A percentile compares a stretch with the other conserved stretches of the same genome.
Conservation (phyloP, 192 early-diverging fungal species). For the Chytriomyces sp. region DNA sequence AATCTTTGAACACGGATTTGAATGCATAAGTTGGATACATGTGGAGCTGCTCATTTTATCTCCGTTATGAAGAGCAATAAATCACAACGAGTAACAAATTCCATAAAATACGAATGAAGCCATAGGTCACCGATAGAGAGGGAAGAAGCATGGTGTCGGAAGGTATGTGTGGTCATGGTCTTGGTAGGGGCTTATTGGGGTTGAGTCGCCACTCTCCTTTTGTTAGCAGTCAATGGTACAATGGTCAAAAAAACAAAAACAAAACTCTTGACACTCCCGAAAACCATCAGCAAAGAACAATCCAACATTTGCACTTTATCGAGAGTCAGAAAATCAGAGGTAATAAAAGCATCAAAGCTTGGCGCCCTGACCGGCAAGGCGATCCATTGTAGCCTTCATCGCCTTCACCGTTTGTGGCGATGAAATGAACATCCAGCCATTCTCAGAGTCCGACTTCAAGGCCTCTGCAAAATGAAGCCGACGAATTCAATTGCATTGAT, state of each 20-base stretch:
- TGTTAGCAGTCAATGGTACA: neutral
- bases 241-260: too few relatives aligned
- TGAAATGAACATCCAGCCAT: constrained; percentile 39
- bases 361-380: constrained; percentile 13
- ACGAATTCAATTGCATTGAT: neutral
- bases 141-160: too few relatives aligned
- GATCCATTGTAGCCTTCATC: constrained; percentile 38
- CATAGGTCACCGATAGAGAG: too few relatives aligned
- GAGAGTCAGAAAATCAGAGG: neutral
- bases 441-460: constrained; percentile 36
- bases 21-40: too few relatives aligned
- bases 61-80: too few relatives aligned
- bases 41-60: too few relatives aligned
- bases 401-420: constrained; percentile 32
- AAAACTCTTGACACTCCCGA: too few relatives aligned
- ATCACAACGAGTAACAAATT: too few relatives aligned
- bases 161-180: neutral
- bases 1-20: too few relatives aligned
- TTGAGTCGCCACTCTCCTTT: neutral
- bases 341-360: neutral
- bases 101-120: too few relatives aligned
- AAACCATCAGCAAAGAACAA: neutral
- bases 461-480: neutral
- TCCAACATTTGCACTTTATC: too few relatives aligned
- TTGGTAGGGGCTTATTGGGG: neutral